These are phyloP conservation scores for Lachnellula cervina DNA, from an alignment of 2,329 filamentous ascomycete species.

Conservation along the genomic window DNA sequence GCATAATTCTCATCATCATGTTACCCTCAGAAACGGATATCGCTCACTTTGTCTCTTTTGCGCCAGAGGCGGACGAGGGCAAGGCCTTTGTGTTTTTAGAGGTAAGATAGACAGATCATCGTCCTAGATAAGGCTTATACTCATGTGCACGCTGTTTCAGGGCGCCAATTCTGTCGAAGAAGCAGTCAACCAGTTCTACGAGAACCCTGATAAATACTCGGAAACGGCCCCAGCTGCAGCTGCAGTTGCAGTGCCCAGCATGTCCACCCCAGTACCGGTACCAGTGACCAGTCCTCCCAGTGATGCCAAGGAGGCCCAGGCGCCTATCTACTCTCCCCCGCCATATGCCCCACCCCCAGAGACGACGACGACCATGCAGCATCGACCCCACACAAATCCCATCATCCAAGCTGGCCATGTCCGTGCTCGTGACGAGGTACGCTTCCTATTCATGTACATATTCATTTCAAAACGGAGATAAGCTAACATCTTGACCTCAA, in stretches of 20 bases:
- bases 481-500: slow-evolving; percentile 1
- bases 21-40: slow-evolving; percentile 7
- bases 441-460: background rate
- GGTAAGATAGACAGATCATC: slow-evolving; percentile 1
- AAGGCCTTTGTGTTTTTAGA: slow-evolving; percentile 16
- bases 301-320: background rate
- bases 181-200: slow-evolving; percentile 16
- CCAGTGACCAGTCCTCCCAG: background rate
- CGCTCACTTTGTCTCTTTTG: slow-evolving; percentile 7
- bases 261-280: background rate
- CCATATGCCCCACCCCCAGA: slow-evolving; percentile 4
- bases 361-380: background rate
- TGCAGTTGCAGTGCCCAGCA: background rate
- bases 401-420: slow-evolving; percentile 36
- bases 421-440: slow-evolving; percentile 37
- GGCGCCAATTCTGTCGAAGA: slow-evolving; percentile 10
- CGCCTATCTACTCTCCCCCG: background rate
- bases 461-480: background rate
- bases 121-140: background rate
- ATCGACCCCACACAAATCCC: slow-evolving; percentile 33
- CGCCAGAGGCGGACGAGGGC: slow-evolving; percentile 14
- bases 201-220: slow-evolving; percentile 15
- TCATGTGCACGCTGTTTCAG: background rate
- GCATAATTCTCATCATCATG: background rate
- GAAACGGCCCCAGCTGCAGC: background rate